Conservation (phyloP, 345 rosid species). For the Luvunga scandens region DNA sequence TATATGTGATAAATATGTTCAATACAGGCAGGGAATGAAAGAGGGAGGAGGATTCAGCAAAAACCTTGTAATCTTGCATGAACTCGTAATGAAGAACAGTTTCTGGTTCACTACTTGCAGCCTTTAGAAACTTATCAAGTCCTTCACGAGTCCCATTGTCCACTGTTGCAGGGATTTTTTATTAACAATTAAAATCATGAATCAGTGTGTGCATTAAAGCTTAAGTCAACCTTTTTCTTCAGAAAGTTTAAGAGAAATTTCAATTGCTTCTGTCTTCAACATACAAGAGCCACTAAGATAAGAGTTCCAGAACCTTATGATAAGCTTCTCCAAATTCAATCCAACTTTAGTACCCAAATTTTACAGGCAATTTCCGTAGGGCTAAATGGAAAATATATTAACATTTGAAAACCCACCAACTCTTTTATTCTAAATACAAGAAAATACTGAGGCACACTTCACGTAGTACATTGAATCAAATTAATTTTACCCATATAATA, state of each 20-base stretch:
- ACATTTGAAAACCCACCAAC: not conserved
- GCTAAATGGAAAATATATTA: not conserved
- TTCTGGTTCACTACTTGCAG: slow-evolving; percentile 88
- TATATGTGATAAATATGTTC: not conserved
- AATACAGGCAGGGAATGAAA: slow-evolving; percentile 5
- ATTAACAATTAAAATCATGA: slow-evolving; percentile 7
- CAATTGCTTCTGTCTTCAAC: not conserved
- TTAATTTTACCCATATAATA: not conserved
- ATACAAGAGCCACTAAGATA: not conserved
- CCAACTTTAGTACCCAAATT: not conserved
- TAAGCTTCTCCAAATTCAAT: not conserved
- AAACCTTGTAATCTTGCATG: slow-evolving; percentile 99
- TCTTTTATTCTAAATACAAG: not conserved
- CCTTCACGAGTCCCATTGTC: slow-evolving; percentile 98
- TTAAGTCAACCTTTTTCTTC: not conserved
- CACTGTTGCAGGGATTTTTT: slow-evolving; percentile 45
- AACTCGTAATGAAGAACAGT: slow-evolving; percentile 96
- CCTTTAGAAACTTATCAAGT: slow-evolving; percentile 87
- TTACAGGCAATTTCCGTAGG: not conserved
- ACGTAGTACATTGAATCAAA: not conserved
- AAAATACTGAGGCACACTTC: not conserved
- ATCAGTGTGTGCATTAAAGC: not conserved
- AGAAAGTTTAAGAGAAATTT: not conserved
- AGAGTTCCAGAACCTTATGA: not conserved
- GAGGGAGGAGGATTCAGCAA: slow-evolving; percentile 11